Conservation (phyloP, 495 filamentous ascomycete genomes). For the Hypoxylon rickii region DNA sequence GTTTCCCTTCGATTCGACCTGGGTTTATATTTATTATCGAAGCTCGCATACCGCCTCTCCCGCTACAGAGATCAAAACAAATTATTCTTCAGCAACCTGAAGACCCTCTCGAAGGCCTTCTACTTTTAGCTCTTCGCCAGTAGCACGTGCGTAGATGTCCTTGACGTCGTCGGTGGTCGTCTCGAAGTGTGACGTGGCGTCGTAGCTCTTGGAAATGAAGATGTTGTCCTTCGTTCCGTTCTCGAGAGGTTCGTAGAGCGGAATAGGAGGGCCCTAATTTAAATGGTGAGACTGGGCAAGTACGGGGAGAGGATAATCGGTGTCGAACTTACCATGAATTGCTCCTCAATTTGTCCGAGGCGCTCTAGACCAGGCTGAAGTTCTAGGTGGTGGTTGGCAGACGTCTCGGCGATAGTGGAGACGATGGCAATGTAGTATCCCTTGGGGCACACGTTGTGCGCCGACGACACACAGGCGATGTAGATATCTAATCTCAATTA, state of each 20-base stretch:
- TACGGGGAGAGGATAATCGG: neutral
- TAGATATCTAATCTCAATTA: conserved; percentile 76
- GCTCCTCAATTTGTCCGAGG: conserved; percentile 92
- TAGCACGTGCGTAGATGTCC: conserved; percentile 87
- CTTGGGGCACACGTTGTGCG: conserved; percentile 98
- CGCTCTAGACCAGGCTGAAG: conserved; percentile 92
- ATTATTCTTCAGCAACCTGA: conserved; percentile 57
- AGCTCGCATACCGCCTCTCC: neutral
- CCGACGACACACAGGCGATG: conserved; percentile 92
- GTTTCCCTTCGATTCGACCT: neutral
- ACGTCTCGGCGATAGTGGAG: conserved; percentile 91
- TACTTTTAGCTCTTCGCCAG: conserved; percentile 83
- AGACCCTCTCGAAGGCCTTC: conserved; percentile 62
- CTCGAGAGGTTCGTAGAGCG: conserved; percentile 89
- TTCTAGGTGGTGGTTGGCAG: conserved; percentile 92
- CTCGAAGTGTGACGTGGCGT: conserved; percentile 97
- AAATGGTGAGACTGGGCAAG: conserved; percentile 7
- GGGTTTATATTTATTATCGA: neutral
- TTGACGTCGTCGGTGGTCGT: conserved; percentile 87
- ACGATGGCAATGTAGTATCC: conserved; percentile 99
- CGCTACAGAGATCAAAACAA: neutral
- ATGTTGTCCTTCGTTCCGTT: conserved; percentile 87
- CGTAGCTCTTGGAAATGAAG: conserved; percentile 98
- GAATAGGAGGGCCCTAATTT: conserved; percentile 73
- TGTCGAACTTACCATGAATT: conserved; percentile 73